Evolutionary conservation across 176 grass and related monocot genomes (phyloP).

Genomic region (Elaeis guineensis): DNA sequence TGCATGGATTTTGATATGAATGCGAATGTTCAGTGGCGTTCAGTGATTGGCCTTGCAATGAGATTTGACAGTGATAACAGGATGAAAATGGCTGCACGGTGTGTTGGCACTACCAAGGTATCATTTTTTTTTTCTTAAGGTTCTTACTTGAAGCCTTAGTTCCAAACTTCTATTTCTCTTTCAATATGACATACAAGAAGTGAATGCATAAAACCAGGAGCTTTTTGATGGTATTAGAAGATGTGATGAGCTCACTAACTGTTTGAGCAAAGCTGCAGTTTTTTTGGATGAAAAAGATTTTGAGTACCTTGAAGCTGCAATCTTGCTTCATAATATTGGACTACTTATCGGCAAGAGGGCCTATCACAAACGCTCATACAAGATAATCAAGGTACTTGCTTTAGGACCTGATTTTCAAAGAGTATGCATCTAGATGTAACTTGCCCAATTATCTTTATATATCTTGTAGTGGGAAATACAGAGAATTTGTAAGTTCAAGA

Average conservation of each 20-base stretch:
- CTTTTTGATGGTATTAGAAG: slow-evolving; percentile 12
- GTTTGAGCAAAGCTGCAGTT: too few relatives aligned
- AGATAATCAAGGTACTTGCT: slow-evolving; percentile 11
- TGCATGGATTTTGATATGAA: neutral
- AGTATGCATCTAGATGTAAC: neutral
- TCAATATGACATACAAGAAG: too few relatives aligned
- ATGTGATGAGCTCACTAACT: neutral
- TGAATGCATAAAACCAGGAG: neutral
- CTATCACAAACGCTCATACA: slow-evolving; percentile 5
- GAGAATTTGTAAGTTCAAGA: too few relatives aligned
- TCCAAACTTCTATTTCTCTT: too few relatives aligned
- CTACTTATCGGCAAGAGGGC: slow-evolving; percentile 1
- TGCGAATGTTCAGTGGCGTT: neutral
- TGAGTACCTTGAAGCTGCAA: slow-evolving; percentile 6
- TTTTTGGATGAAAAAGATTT: slow-evolving; percentile 5
- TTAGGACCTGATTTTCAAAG: neutral
- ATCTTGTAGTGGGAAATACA: too few relatives aligned
- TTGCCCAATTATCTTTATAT: too few relatives aligned
- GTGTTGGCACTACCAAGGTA: slow-evolving; percentile 8
- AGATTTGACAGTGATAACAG: neutral
- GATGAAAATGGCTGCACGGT: neutral
- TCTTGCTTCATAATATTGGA: slow-evolving; percentile 7
- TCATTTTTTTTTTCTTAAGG: neutral
- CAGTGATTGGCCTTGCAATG: neutral
- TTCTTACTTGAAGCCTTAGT: neutral